phyloP scores from a whole-genome alignment of 116 monocot genomes.

The Phalaenopsis hybrid region DNA sequence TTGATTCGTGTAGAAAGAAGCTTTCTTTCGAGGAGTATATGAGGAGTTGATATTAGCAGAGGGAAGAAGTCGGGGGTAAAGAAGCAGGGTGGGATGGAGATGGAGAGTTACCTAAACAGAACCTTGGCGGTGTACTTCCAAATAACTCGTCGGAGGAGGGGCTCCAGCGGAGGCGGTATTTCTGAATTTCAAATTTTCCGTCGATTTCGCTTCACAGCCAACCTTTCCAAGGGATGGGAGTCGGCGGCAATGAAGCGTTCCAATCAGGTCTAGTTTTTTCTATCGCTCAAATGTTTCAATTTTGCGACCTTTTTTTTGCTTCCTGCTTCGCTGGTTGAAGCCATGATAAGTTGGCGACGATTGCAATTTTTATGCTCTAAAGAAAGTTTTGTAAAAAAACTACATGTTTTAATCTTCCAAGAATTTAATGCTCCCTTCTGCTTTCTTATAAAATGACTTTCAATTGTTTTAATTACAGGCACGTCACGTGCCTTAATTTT shows the following conservation, averaged over 20 bases:
- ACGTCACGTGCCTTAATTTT: too few species aligned
- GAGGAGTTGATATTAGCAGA: neutral
- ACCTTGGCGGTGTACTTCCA: conserved; percentile 13
- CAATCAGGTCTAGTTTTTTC: conserved; percentile 11
- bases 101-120: conserved; percentile 23
- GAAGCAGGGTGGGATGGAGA: neutral
- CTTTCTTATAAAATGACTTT: too few species aligned
- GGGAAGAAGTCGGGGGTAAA: neutral
- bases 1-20: too few species aligned
- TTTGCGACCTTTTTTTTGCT: too few species aligned
- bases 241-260: conserved; percentile 24
- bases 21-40: too few species aligned
- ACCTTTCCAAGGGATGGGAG: conserved; percentile 22
- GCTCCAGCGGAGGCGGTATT: conserved; percentile 20
- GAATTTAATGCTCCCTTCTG: too few species aligned
- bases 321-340: too few species aligned
- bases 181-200: conserved; percentile 6
- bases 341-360: too few species aligned
- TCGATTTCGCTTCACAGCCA: conserved; percentile 23
- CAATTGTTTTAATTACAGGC: too few species aligned
- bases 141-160: conserved; percentile 26
- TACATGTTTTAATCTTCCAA: too few species aligned
- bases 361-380: too few species aligned
- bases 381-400: too few species aligned
- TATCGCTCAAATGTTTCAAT: neutral